Evolutionary conservation across 164 flowering plant genomes (phyloP), one percentile per base, ranked within the genome.

Genomic region (Aristolochia contorta): DNA sequence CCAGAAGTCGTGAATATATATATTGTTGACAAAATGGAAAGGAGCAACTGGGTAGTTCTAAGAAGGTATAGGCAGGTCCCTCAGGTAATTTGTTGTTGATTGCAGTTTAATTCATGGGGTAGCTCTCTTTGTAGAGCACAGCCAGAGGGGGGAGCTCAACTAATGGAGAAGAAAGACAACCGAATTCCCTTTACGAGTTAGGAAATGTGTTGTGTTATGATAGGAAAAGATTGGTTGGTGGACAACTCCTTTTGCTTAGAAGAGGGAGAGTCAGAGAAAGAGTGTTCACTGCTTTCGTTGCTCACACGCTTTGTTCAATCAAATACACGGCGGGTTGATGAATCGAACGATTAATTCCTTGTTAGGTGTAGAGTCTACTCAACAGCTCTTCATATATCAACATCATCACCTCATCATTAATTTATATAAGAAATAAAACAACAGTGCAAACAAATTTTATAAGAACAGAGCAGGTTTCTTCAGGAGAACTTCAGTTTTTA

Each of bases 201-300:
- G 19, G 20, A 22, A 2, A 21, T 24, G 23, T 56, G 46, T 59
- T 59, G 50, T 30, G 25, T 16, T 32, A 61, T 51, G 57, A 62
- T 33, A 27, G 18, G 47, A 10, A 33, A 53, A 48, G 37, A 27
- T 13, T 14, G 65, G 65, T 62, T 37, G 65, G 57, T 62, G 65
- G 65, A 33, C 65, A 37, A 62, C 58, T 53, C 58, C 54, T 62
- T 37, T 62, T 37, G 18, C 58, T 41, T 41, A 4, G 3, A 43
- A 14, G 13, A 24, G 58, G 43, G 51, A 51, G 10, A 24, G 51
- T 20, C 14, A 10, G 13, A 23, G 56, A 33, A 47, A 32, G 13
- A n/a, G 33, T 43, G 3, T 20, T 27, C 27, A 27, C 54, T 62
- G 16, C 21, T 62, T 53, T 43, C 24, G 15, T 52, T 25, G 30